Evolutionary conservation across 2,329 filamentous ascomycete species (phyloP), one percentile per base, ranked within the genome.

Genomic region (Alternaria consortialis): DNA sequence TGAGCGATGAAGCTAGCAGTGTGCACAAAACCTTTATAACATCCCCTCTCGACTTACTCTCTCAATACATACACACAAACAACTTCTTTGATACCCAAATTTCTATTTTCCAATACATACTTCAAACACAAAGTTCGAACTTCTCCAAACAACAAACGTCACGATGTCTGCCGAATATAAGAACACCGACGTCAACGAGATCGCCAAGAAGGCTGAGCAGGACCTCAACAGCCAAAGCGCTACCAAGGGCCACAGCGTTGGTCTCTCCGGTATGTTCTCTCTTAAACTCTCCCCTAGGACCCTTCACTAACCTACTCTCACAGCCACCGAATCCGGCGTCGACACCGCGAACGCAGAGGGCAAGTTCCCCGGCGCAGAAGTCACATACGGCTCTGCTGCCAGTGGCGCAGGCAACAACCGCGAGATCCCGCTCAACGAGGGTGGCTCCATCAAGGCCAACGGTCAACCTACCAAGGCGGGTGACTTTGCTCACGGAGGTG

Each of bases 251-350:
- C 66, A 78, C 39, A 50, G 50, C 5, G 66, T 68, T 32, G 79
- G 76, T 54, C 76, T 80, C 54, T 80, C 77, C 43, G 77, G 80
- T 82, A 78, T 9, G 70, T 69, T 37, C 34, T 20, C 25, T n/a
- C 37, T 25, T 42, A 36, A 27, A 23, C 15, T 11, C 8, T 5
- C 7, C n/a, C 39, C 36, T 31, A n/a, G 9, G 12, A 23, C 20
- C 17, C 6, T 12, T 2, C 17, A 25, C 39, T 15, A 15, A 42
- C 20, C 11, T 8, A 7, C 20, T 4, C 20, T 23, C 6, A 42
- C 58, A 84, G 82, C 78, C 39, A 66, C 47, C 46, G 83, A 84
- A 64, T 84, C 82, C 53, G 83, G 82, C 69, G 75, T 85, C 71
- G 79, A 85, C 72, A 73, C 78, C n/a, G 64, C 65, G 9, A 29